phyloP scores from a whole-genome alignment of 1,284 basidiomycete species.

The Cryptococcus depauperatus region DNA sequence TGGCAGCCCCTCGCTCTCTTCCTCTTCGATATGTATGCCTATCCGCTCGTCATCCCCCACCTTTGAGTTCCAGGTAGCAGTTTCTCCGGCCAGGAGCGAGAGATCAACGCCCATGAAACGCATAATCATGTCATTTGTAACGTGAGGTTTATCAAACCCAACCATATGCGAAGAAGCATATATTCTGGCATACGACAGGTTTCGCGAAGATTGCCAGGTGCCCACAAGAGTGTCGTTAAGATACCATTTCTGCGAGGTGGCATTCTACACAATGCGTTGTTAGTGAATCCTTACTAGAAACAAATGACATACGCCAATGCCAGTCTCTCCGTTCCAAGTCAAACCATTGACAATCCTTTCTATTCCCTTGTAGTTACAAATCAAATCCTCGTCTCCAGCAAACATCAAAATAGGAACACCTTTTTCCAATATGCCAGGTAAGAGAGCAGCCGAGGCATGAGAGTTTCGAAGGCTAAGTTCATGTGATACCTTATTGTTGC shows the following conservation, averaged over 20 bases:
- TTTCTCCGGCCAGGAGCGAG: constrained; percentile 63
- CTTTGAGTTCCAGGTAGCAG: constrained; percentile 48
- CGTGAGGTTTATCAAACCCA: constrained; percentile 79
- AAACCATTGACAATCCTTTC: constrained; percentile 75
- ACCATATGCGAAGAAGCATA: constrained; percentile 83
- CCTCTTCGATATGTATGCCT: constrained; percentile 24
- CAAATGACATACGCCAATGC: constrained; percentile 61
- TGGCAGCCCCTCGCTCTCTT: constrained; percentile 40
- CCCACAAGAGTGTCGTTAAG: constrained; percentile 73
- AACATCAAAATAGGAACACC: constrained; percentile 83
- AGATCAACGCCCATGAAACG: constrained; percentile 90
- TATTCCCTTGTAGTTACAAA: constrained; percentile 90
- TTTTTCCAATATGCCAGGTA: constrained; percentile 66
- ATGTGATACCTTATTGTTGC: constrained; percentile 59
- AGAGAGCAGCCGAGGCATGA: constrained; percentile 63
- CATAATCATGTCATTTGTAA: constrained; percentile 94
- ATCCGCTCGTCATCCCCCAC: constrained; percentile 40
- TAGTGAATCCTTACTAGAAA: not conserved
- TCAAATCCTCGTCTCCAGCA: constrained; percentile 89
- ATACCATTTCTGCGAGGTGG: constrained; percentile 66
- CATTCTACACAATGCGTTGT: constrained; percentile 52
- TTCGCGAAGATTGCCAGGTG: constrained; percentile 80
- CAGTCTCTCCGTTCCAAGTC: constrained; percentile 76
- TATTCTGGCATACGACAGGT: constrained; percentile 88
- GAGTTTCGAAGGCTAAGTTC: constrained; percentile 57